Evolutionary conservation across 2,329 filamentous ascomycete species (phyloP).

Genomic region (Fusarium chlamydosporum): DNA sequence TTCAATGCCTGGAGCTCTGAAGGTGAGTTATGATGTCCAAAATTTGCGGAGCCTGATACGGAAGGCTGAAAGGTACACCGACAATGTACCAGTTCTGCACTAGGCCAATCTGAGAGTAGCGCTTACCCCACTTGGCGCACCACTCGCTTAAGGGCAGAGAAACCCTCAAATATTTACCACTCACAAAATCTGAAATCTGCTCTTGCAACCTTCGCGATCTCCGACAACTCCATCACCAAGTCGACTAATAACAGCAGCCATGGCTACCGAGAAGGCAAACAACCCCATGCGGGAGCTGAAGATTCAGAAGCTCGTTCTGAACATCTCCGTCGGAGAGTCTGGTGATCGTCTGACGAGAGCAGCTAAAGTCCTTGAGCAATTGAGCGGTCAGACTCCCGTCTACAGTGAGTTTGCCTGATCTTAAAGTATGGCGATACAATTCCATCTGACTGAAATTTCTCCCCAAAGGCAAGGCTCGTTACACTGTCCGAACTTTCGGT

Average conservation of each 20-base stretch:
- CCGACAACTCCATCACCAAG: conserved; percentile 56
- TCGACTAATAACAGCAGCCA: conserved; percentile 58
- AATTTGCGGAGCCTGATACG: conserved; percentile 63
- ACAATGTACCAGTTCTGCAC: conserved; percentile 50
- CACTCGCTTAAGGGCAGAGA: conserved; percentile 57
- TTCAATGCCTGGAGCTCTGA: conserved; percentile 62
- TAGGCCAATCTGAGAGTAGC: conserved; percentile 43
- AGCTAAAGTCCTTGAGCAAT: conserved; percentile 99
- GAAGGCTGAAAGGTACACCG: conserved; percentile 58
- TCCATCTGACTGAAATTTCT: conserved; percentile 30
- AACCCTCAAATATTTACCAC: conserved; percentile 58
- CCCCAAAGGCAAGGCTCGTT: conserved; percentile 92
- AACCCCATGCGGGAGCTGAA: conserved; percentile 99
- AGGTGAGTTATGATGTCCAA: conserved; percentile 58
- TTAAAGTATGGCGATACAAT: conserved; percentile 30
- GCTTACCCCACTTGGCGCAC: conserved; percentile 41
- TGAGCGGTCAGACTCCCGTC: conserved; percentile 99
- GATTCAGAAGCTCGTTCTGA: conserved; percentile 99
- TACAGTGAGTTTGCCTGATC: conserved; percentile 79
- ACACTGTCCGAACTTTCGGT: conserved; percentile 99
- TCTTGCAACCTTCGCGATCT: conserved; percentile 50
- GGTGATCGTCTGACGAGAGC: conserved; percentile 99
- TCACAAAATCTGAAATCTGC: conserved; percentile 56
- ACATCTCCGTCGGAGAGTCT: conserved; percentile 99
- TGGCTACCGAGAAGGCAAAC: conserved; percentile 83